Base-by-base conservation (phyloP, 805 yeast genomes). In the Wickerhamiella cacticola region DNA sequence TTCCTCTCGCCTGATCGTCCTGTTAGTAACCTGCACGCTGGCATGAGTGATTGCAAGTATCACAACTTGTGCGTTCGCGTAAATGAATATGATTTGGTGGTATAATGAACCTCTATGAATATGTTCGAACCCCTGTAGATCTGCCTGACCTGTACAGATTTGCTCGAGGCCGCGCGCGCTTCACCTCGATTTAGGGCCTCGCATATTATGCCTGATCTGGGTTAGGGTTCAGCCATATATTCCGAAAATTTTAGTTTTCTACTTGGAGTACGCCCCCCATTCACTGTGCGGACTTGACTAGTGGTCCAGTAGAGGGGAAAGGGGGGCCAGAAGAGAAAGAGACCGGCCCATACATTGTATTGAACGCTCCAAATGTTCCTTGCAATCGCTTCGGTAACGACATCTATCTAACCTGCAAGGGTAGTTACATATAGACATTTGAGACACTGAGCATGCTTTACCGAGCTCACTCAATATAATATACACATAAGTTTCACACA, bases 271-370 rank as follows among this genome's bases (percentile, higher is more conserved):
- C 33, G 47, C 41, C 41, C 34, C 35, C 47, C 41, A 44, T 44
- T 44, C 47, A 44, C 47, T 44, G 40, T 35, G 41, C 47, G 26
- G 47, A 22, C 31, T 33, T 16, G 40, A 29, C 26, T 23, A 44
- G 45, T 44, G 41, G 29, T 22, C 47, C 26, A 15, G 31, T 33
- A 35, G 47, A 44, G 47, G 47, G 47, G 47, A 31, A 44, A 44
- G 35, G 41, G 47, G 35, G 41, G 31, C 47, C 10, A 44, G 47
- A 44, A 8, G 2, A 35, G 29, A 44, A 28, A 33, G 41, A 35
- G 19, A 7, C 31, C 15, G 46, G 24, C 46, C 46, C 36, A 33
- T 43, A 40, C 33, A 33, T 39, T 24, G 42, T 23, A 22, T 23
- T 23, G 29, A 23, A 39, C 15, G 42, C 42, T 22, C 29, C 16